Evolutionary conservation across 78 protist species (phyloP).

Genomic region (Dictyostelium purpureum): DNA sequence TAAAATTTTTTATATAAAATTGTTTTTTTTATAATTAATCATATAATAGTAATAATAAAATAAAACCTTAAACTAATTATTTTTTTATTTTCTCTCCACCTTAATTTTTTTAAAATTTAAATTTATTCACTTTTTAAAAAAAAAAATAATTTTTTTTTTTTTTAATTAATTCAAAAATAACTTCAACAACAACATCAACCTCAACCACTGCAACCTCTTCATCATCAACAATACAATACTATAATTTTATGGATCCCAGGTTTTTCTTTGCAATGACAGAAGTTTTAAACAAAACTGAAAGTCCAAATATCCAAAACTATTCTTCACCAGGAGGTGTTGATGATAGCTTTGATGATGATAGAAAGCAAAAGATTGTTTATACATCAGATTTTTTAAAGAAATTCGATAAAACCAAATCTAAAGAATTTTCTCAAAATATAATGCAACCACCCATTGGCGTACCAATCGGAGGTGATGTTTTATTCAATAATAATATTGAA

Average conservation of each 20-base stretch:
- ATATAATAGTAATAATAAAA: no score
- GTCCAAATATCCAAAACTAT: constrained; percentile 17
- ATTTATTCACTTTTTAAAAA: not conserved
- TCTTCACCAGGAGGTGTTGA: not conserved
- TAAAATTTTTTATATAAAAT: not conserved
- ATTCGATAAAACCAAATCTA: constrained; percentile 28
- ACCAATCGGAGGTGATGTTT: not conserved
- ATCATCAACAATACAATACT: not conserved
- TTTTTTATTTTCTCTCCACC: not conserved
- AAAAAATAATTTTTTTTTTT: not conserved
- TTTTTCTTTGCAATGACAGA: constrained; percentile 56
- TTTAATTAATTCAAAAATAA: not conserved
- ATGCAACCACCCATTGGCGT: constrained; percentile 25
- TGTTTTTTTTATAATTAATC: no score
- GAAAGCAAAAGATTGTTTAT: constrained; percentile 68
- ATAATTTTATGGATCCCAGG: constrained; percentile 32
- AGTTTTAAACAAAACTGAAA: constrained; percentile 45
- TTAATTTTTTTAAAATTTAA: not conserved
- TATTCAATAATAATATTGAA: not conserved
- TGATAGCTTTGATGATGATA: constrained; percentile 3
- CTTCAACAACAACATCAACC: constrained; percentile 13
- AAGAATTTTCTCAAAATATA: constrained; percentile 19
- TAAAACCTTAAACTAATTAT: no score
- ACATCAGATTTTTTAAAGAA: constrained; percentile 54
- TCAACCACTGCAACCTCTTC: not conserved